phyloP scores from a whole-genome alignment of 2,329 filamentous ascomycete genomes.

The Fusarium sarcochroum region DNA sequence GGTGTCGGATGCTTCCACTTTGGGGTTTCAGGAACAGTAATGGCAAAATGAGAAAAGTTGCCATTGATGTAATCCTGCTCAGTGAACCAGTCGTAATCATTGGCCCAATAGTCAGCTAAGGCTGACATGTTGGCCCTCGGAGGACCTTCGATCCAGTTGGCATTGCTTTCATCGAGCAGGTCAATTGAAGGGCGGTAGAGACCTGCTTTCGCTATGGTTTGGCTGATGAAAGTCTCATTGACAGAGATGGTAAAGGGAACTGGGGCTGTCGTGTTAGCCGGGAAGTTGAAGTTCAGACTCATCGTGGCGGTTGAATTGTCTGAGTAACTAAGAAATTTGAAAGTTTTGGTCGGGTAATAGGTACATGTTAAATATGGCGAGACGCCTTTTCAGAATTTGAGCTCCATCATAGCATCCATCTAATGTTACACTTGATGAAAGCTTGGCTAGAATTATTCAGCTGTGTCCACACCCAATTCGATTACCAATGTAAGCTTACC shows the following conservation, averaged over 20 bases:
- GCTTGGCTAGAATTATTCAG: background rate
- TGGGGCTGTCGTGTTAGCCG: background rate
- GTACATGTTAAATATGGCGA: no score
- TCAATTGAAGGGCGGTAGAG: background rate
- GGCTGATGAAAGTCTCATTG: background rate
- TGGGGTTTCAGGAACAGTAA: background rate
- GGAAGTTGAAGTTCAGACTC: background rate
- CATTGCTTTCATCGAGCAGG: background rate
- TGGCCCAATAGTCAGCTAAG: no score
- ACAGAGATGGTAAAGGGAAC: background rate
- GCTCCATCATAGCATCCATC: background rate
- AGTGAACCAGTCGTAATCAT: no score
- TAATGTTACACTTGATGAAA: background rate
- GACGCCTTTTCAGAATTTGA: no score
- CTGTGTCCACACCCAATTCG: no score
- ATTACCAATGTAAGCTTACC: no score
- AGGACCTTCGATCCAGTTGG: no score
- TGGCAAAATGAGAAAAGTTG: background rate
- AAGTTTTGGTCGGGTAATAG: background rate
- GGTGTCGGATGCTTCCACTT: background rate
- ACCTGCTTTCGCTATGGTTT: background rate
- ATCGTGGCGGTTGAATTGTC: background rate
- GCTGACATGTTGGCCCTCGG: no score
- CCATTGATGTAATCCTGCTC: no score
- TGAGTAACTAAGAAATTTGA: background rate